Percentiles rank a stretch among this genome's conserved stretches.
phyloP scores from a whole-genome alignment of 164 flowering plant genomes.

The Tetrastigma voinierianum region DNA sequence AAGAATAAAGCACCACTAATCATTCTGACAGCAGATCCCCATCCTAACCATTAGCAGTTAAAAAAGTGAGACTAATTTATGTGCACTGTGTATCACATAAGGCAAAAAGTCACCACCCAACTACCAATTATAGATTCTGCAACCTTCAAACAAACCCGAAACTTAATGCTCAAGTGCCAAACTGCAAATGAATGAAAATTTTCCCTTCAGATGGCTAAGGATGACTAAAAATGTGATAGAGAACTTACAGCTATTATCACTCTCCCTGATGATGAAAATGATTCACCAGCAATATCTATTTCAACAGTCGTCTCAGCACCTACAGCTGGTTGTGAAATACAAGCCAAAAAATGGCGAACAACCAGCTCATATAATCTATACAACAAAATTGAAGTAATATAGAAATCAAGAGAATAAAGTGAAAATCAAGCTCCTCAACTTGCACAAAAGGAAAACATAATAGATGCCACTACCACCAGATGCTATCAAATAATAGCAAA shows the following conservation, averaged over 20 bases:
- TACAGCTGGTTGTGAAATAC: constrained; percentile 94
- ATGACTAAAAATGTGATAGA: neutral
- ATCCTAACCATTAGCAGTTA: neutral
- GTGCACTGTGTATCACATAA: neutral
- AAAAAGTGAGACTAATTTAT: neutral
- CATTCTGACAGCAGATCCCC: neutral
- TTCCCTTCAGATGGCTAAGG: neutral
- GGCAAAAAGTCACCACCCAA: neutral
- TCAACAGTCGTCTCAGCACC: constrained; percentile 97
- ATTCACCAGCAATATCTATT: constrained; percentile 94
- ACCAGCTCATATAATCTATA: constrained; percentile 94
- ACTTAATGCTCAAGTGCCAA: neutral
- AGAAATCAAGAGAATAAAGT: neutral
- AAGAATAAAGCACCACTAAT: neutral
- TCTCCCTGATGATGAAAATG: constrained; percentile 79
- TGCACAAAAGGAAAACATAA: neutral
- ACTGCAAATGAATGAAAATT: neutral
- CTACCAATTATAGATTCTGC: constrained; percentile 1
- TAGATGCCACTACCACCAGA: neutral
- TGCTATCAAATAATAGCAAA: neutral
- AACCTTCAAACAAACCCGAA: neutral
- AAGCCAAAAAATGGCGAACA: constrained; percentile 98
- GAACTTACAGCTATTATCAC: constrained; percentile 74
- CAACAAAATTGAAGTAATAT: neutral
- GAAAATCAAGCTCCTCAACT: neutral